Base-by-base conservation (phyloP, 2,329 filamentous ascomycete genomes). In the Diaporthe vaccinii region DNA sequence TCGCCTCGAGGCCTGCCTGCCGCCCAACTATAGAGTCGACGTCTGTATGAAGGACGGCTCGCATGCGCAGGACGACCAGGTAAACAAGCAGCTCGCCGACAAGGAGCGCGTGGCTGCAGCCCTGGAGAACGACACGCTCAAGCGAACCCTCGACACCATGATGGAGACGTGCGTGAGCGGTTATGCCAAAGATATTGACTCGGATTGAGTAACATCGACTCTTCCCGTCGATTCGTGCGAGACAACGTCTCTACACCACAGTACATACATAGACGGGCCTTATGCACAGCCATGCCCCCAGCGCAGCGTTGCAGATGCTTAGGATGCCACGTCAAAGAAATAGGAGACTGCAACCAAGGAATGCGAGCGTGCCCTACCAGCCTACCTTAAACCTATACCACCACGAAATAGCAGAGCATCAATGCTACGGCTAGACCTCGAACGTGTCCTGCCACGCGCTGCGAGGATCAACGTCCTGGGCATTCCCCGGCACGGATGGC, bases 41-140 rank as follows among this genome's bases (percentile, higher is more conserved):
- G 95, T 98, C 61, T 91, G 93, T 80, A 98, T 98, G 84, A 98
- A 98, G 84, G 94, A 98, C 84, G 96, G 96, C 77, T 97, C 95
- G n/a, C 97, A 98, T 83, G 95, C 92, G 78, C 97, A 97, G 76
- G 96, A 95, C 61, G 95, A 98, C 77, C 95, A 98, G 83, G 95
- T 98, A 71, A 98, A 98, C 86, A 98, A 98, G 88, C 97, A 99
- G 85, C 87, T 99, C 58, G 94, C 92, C 46, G 97, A 99, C 85
- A 99, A 98, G 87, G 97, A 99, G 86, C 89, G 97, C 76, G 97
- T 99, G 59, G 96, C 96, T 1, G 97, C 97, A 14, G 97, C 97
- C 9, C 87, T 98, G 79, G 97, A 98, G 85, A 99, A 99, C 82
- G 94, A 94, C 74, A 97, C 94, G 1, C 86, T 99, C 76, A 95